Percentiles rank a stretch among this genome's conserved stretches.
These are phyloP conservation scores for Curvularia lunata DNA, from an alignment of 2,329 filamentous ascomycete genomes.

Conservation along the genomic window DNA sequence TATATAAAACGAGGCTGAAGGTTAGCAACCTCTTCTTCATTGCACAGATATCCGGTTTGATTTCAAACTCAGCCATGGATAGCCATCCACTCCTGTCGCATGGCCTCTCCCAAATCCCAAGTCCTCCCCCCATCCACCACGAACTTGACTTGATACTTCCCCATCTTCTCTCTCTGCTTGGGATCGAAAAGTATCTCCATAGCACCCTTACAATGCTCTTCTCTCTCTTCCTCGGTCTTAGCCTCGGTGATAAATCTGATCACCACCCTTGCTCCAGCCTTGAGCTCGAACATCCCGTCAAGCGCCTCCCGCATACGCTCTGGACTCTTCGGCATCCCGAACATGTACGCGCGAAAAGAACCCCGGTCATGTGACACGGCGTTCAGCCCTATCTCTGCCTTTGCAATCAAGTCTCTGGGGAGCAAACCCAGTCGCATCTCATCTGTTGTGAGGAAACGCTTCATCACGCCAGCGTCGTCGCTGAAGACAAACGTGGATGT, in stretches of 20 bases:
- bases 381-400: constrained; percentile 23
- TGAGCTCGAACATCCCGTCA: constrained; percentile 24
- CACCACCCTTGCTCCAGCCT: constrained; percentile 19
- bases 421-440: constrained; percentile 17
- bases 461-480: constrained; percentile 24
- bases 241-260: constrained; percentile 25
- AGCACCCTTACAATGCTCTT: constrained; percentile 16
- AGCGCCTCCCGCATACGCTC: constrained; percentile 25
- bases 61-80: constrained; percentile 7
- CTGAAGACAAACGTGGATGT: constrained; percentile 28
- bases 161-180: constrained; percentile 12
- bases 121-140: constrained; percentile 23
- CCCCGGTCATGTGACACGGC: constrained; percentile 26
- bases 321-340: constrained; percentile 22
- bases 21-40: too few relatives aligned
- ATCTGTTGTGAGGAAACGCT: constrained; percentile 24
- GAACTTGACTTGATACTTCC: constrained; percentile 19
- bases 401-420: constrained; percentile 21
- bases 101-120: constrained; percentile 13
- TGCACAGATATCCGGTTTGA: not conserved
- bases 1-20: not conserved
- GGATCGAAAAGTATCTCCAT: constrained; percentile 16
- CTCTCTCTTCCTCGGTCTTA: constrained; percentile 14
- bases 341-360: constrained; percentile 30
- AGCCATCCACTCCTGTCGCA: constrained; percentile 10